phyloP scores from a whole-genome alignment of 2,329 filamentous ascomycete genomes.

The Macrophomina phaseolina region DNA sequence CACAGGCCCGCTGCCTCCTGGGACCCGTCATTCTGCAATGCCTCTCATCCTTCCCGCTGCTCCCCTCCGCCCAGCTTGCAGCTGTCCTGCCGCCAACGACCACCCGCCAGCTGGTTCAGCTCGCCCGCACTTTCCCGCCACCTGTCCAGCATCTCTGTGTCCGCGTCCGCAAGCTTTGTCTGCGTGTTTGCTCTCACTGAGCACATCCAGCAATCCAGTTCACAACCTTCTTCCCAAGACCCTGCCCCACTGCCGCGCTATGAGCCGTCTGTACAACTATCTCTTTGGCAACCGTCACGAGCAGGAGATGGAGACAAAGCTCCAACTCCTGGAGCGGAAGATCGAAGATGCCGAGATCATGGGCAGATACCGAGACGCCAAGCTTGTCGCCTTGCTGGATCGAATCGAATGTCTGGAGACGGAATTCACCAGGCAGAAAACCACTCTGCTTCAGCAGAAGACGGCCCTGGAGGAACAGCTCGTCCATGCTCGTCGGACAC shows the following conservation, averaged over 20 bases:
- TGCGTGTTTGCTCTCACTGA: background rate
- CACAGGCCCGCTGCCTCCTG: background rate
- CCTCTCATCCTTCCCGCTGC: background rate
- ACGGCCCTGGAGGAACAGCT: conserved; percentile 48
- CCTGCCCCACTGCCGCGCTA: background rate
- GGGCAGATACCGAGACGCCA: conserved; percentile 29
- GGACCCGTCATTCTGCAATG: conserved; percentile 1
- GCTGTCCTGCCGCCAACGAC: background rate
- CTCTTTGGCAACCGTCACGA: conserved; percentile 18
- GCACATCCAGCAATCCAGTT: background rate
- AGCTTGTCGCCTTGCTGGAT: conserved; percentile 40
- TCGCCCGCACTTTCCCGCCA: background rate
- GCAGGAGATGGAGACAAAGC: conserved; percentile 12
- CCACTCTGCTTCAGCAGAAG: conserved; percentile 38
- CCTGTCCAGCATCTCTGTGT: background rate
- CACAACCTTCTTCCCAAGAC: background rate
- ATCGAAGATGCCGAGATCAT: conserved; percentile 30
- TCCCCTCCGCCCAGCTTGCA: background rate
- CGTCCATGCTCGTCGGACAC: conserved; percentile 33
- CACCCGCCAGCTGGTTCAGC: background rate
- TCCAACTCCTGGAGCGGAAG: conserved; percentile 30
- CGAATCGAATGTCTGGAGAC: conserved; percentile 31
- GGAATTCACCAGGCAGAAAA: conserved; percentile 30
- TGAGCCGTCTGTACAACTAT: conserved; percentile 24
- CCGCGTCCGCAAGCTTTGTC: background rate